Evolutionary conservation across 2,329 filamentous ascomycete species (phyloP).

Genomic region (Epichloe scottii): DNA sequence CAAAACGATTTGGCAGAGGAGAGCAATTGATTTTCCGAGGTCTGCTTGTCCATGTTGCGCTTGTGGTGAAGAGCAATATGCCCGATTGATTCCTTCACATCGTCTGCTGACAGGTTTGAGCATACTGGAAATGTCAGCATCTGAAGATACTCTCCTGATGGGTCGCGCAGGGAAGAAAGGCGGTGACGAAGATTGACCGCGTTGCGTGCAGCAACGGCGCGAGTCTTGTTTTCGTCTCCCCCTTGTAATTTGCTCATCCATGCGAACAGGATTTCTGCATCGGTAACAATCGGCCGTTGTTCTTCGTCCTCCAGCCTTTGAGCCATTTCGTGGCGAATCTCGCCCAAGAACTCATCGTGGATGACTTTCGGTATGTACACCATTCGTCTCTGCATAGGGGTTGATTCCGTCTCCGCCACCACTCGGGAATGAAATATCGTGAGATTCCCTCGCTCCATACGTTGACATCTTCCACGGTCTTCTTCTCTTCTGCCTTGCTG

Average conservation of each 20-base stretch:
- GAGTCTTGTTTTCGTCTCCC: background rate
- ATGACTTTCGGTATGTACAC: constrained; percentile 6
- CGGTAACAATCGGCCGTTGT: constrained; percentile 2
- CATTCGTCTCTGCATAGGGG: constrained; percentile 3
- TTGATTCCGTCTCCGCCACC: constrained; percentile 1
- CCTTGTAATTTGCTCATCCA: constrained; percentile 6
- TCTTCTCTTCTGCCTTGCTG: constrained; percentile 1
- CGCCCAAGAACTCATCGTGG: constrained; percentile 3
- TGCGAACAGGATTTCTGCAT: constrained; percentile 6
- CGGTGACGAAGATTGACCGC: constrained; percentile 4
- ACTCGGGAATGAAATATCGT: background rate
- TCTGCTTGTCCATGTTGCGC: constrained; percentile 3
- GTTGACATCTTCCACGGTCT: background rate
- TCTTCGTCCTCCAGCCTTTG: background rate
- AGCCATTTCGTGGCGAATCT: constrained; percentile 4
- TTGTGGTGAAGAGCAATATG: constrained; percentile 5
- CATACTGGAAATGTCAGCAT: constrained; percentile 3
- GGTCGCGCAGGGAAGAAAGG: constrained; percentile 3
- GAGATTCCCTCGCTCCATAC: background rate
- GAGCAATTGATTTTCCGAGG: background rate
- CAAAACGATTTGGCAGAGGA: background rate
- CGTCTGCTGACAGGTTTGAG: constrained; percentile 1
- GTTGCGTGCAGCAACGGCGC: background rate
- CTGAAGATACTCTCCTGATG: constrained; percentile 5
- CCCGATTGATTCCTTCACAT: background rate